Percentiles rank a stretch among this genome's conserved stretches.
Evolutionary conservation across 345 rosid genomes (phyloP).

Genomic region (Pistacia vera): DNA sequence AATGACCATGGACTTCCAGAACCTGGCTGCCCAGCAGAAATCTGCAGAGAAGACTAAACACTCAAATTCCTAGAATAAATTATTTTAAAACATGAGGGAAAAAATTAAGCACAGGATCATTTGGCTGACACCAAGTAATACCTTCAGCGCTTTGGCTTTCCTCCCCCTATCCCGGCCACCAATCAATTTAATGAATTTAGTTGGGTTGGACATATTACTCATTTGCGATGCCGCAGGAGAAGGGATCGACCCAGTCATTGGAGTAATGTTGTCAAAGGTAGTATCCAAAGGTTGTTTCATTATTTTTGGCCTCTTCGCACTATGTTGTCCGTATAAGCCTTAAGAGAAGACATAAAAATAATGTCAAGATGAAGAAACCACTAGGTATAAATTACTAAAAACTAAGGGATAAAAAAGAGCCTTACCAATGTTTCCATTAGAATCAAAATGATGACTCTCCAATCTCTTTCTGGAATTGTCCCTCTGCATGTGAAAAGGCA

Average conservation of each 20-base stretch:
- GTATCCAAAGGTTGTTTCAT: constrained; percentile 65
- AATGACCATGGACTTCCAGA: constrained; percentile 89
- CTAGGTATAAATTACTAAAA: constrained; percentile 14
- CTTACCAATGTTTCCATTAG: constrained; percentile 71
- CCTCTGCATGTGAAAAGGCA: constrained; percentile 52
- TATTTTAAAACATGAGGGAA: constrained; percentile 14
- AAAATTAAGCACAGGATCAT: constrained; percentile 9
- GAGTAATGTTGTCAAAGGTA: constrained; percentile 58
- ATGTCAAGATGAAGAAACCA: constrained; percentile 25
- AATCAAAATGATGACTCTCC: constrained; percentile 73
- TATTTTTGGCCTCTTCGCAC: constrained; percentile 76
- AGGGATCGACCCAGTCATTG: constrained; percentile 63
- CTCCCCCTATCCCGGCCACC: constrained; percentile 76
- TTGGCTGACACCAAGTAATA: constrained; percentile 34
- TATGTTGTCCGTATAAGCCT: constrained; percentile 76
- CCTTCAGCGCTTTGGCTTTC: constrained; percentile 82
- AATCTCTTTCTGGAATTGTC: constrained; percentile 74
- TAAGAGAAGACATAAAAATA: constrained; percentile 30
- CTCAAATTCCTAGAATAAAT: constrained; percentile 23
- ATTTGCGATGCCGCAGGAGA: constrained; percentile 92
- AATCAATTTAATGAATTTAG: constrained; percentile 67
- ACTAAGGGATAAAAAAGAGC: constrained; percentile 20
- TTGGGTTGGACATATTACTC: constrained; percentile 92
- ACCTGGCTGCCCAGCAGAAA: constrained; percentile 72
- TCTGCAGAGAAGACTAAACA: constrained; percentile 48